Base-by-base conservation (phyloP, 2,329 filamentous ascomycete species). In the Monosporascus sp. region DNA sequence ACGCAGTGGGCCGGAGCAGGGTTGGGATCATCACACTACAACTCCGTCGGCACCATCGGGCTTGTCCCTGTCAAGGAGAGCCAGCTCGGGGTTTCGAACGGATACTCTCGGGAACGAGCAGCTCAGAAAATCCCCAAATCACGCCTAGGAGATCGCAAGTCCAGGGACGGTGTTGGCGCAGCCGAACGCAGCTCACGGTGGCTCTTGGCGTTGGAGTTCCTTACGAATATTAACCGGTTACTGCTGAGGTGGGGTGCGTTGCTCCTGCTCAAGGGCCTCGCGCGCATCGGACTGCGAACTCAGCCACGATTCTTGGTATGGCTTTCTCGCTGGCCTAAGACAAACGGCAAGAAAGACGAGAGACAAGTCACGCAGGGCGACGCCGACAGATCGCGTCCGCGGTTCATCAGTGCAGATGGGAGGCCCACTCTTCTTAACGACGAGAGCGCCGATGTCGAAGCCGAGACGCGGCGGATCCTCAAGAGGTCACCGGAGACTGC, bases 171-270 rank as follows among this genome's bases (percentile, higher is more conserved):
- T 0, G 85, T 96, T 17, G 92, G 91, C 5, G 84, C 91, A 7
- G 78, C 88, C 15, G 90, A 94, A 65, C 80, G 90, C 51, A 88
- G 87, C 61, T 86, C 86, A 5, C 80, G 92, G 56, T 92, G 89
- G 88, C 78, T 87, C 55, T 85, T 88, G 73, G 90, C 79, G 14
- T 78, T 84, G 57, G 88, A 89, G 50, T 94, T 96, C 63, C 74
- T 95, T 51, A 77, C 86, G 53, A 87, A 87, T 49, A 91, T 96
- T 54, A 83, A 82, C 58, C 81, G 79, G 60, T 76, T 95, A 6
- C 58, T 88, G 1, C 63, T 84, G 14, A 80, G 81, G 22, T 80
- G 86, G 60, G 70, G 77, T 54, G 82, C 83, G 5, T 74, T 82
- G 47, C 69, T 82, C 3, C 60, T 80, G 2, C 71, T 85, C 52